A percentile compares a stretch with the other conserved stretches of the same genome.
Evolutionary conservation across 768 basidiomycete species (phyloP).

Genomic region (Dictyophora rubrovolvata): DNA sequence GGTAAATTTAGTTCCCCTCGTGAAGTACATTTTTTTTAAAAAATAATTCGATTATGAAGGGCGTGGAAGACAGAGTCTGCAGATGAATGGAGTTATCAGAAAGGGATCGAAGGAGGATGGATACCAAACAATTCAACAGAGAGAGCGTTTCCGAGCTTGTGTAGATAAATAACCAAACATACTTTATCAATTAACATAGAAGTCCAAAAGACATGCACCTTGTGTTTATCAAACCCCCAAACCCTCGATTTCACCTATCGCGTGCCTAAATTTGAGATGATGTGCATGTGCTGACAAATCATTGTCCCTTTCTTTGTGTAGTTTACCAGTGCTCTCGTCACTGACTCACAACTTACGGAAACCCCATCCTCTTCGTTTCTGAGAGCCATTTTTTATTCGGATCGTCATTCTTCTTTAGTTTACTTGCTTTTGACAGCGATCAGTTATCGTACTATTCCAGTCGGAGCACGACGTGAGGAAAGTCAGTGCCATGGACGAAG

Average conservation of each 20-base stretch:
- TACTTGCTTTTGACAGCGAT: neutral
- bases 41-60: conserved; percentile 16
- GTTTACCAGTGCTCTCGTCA: neutral
- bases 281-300: neutral
- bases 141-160: conserved; percentile 54
- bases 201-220: neutral
- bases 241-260: neutral
- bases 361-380: neutral
- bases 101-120: conserved; percentile 66
- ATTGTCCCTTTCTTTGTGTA: neutral
- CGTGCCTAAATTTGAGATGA: neutral
- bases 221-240: neutral
- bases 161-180: conserved; percentile 23
- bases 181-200: neutral
- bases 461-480: neutral
- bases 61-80: conserved; percentile 71
- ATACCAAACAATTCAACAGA: conserved; percentile 64
- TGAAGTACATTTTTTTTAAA: neutral
- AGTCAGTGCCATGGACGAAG: conserved; percentile 48
- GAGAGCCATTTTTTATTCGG: neutral
- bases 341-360: neutral
- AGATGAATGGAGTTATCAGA: conserved; percentile 71
- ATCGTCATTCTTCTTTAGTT: neutral
- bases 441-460: neutral
- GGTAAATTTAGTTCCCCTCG: conserved; percentile 16